Base-by-base conservation (phyloP, 495 filamentous ascomycete genomes). In the Cairneyella variabilis region DNA sequence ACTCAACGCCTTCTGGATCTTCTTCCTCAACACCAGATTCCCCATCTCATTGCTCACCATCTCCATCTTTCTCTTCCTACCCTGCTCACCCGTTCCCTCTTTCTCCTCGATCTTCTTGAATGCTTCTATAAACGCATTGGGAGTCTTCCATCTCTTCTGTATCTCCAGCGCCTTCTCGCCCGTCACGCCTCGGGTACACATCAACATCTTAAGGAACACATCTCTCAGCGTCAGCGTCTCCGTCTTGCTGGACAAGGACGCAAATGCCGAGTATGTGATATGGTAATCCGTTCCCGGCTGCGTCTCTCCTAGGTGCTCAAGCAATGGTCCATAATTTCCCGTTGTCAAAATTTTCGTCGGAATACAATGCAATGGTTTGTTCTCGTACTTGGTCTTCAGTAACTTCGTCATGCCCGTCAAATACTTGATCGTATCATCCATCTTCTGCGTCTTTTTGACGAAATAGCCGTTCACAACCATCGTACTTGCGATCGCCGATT, bases 401-500 rank as follows among this genome's bases (percentile, higher is more conserved):
- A 88, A 67, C 44, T 72, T 72, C 1, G 89, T 92, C 83, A 95
- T 86, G 2, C 81, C 74, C 0, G 85, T 80, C 2, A 95, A 70
- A 63, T 95, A 95, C 12, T 79, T 76, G 45, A 95, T 91, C 0
- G 87, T 84, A 52, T 95, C 88, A 61, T 91, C 90, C 38, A 91
- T 75, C 58, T 82, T 85, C 42, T 74, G 72, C 3, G 89, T 95
- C 57, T 77, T 76, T 62, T 92, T 93, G 44, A 93, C 71, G 60
- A 93, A 93, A 62, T 85, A 92, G 18, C 85, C 86, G 58, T 91
- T 83, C 30, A 91, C 82, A 8, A 91, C 88, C 56, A 92, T 88
- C 6, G 86, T 90, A 20, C 79, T 82, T n/a, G 82, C 83, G 45
- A 93, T 87, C 2, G 89, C 88, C 0, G 84, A 85, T 28, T 84